Conservation (phyloP, 192 early-diverging fungal genomes). For the Polychytrium aggregatum region DNA sequence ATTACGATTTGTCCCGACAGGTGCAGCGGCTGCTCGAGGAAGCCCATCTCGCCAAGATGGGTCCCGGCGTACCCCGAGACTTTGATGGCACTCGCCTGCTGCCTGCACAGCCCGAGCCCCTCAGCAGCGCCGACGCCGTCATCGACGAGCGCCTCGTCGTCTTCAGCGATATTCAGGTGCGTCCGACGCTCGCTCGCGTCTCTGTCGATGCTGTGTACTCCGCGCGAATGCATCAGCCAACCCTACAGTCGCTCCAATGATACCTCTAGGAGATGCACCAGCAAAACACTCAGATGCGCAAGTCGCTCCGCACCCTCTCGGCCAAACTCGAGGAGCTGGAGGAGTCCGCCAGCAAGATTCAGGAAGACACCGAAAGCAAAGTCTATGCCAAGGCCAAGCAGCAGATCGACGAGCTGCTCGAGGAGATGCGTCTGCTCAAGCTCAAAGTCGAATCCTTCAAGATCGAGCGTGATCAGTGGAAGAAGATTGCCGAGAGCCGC, state of each 20-base stretch:
- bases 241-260: no score
- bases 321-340: conserved; percentile 19
- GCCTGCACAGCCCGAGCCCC: no score
- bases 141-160: not conserved
- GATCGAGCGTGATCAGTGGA: conserved; percentile 40
- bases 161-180: conserved; percentile 5
- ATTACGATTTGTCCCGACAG: conserved; percentile 31
- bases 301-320: conserved; percentile 6
- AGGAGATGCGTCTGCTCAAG: conserved; percentile 39
- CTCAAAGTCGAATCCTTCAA: conserved; percentile 35
- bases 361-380: conserved; percentile 26
- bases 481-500: conserved; percentile 4
- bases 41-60: conserved; percentile 3
- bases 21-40: conserved; percentile 17
- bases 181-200: no score
- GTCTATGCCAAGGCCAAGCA: conserved; percentile 34
- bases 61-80: conserved; percentile 7
- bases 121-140: not conserved
- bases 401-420: conserved; percentile 41
- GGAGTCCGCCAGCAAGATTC: conserved; percentile 18
- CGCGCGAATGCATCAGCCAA: no score
- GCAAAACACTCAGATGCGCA: conserved; percentile 4
- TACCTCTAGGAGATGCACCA: conserved; percentile 7
- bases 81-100: no score
- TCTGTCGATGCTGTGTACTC: no score